Evolutionary conservation across 371 early-diverging fungal genomes (phyloP), one percentile per base, ranked within the genome.

Genomic region (Rhizomucor pusillus): DNA sequence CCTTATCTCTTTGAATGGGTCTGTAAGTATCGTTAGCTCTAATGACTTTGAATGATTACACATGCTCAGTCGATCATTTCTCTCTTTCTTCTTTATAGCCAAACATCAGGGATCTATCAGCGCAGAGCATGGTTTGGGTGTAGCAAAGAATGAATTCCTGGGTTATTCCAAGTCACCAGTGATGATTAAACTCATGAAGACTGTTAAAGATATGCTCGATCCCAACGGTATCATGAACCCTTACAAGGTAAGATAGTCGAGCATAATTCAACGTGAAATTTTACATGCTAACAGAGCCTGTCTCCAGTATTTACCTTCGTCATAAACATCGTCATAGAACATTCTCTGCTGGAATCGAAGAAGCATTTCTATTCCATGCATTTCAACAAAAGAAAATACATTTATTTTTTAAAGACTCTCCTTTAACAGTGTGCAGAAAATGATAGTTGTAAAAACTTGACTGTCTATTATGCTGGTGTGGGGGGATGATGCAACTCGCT

Each of bases 1-100:
- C 95, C 96, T n/a, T 94, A 73, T 57, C 77, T 98, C 7, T 98
- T 93, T 62, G 93, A 98, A 69, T 90, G 89, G 89, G 88, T 88
- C 60, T 70, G 82, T 76, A 82, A 65, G 57, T 77, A 57, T 37
- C 49, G 40, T 18, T 20, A 11, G 13, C 14, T 7, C 18, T 16
- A 14, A 3, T 41, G 41, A 4, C 41, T 5, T 4, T 41, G 3
- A 41, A 16, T 41, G 19, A 41, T 29, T 7, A 7, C 29, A 29
- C 5, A 29, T 23, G 24, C 3, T 10, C 12, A 18, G 1, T 54
- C 39, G 10, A 55, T 46, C 24, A 16, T 18, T 47, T 25, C n/a
- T 23, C 33, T 41, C 16, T 48, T 19, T 16, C 19, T 1, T 33
- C 14, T 34, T 45, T 10, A 51, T 71, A 82, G 84, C 81, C 48